Conservation (phyloP, 805 yeast species). For the Suhomyces vadensis region DNA sequence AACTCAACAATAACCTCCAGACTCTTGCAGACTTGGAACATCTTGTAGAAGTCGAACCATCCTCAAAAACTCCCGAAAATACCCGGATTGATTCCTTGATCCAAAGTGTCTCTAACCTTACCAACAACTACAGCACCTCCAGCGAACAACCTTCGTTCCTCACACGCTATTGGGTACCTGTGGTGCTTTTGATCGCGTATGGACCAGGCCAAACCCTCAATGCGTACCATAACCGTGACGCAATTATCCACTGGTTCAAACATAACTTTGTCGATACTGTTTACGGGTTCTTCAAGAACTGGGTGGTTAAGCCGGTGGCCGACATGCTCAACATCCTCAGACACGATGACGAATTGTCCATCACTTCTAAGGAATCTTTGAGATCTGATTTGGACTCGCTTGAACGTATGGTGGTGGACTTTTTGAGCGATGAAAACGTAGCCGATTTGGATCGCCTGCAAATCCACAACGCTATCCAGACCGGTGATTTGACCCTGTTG, state of each 20-base stretch:
- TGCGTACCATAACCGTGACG: constrained; percentile 52
- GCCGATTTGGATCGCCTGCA: constrained; percentile 18
- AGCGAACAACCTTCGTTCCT: constrained; percentile 38
- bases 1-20: constrained; percentile 6
- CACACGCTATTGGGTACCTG: constrained; percentile 66
- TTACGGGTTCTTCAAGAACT: constrained; percentile 69
- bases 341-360: constrained; percentile 79
- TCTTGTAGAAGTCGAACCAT: not conserved
- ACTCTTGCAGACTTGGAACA: constrained; percentile 14
- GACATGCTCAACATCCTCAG: constrained; percentile 78
- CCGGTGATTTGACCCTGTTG: constrained; percentile 78
- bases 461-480: constrained; percentile 51
- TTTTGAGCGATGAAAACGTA: constrained; percentile 40
- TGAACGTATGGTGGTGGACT: constrained; percentile 85
- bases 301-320: constrained; percentile 77
- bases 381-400: constrained; percentile 76
- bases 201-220: constrained; percentile 53
- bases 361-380: constrained; percentile 77
- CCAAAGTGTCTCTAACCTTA: not conserved
- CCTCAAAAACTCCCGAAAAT: constrained; percentile 2
- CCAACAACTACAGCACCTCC: not conserved
- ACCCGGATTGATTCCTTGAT: constrained; percentile 8
- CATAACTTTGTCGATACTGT: constrained; percentile 63
- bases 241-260: constrained; percentile 56
- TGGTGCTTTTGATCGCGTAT: constrained; percentile 42